phyloP scores from a whole-genome alignment of 805 yeast species.

The Pichia eremophila region DNA sequence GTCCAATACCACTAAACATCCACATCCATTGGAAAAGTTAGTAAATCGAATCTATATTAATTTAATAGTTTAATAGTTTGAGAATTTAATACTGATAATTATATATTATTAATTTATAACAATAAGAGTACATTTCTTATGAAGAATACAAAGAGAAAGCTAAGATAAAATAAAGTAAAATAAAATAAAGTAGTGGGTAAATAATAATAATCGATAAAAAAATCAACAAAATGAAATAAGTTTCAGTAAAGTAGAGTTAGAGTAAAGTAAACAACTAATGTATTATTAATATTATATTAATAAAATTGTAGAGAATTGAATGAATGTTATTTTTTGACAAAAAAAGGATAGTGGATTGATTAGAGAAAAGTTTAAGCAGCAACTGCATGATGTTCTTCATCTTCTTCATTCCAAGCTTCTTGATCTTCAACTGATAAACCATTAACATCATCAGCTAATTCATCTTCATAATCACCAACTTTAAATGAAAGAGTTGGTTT shows the following conservation, averaged over 20 bases:
- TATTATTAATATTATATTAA: no score
- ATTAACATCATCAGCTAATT: slow-evolving; percentile 37
- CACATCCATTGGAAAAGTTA: slow-evolving; percentile 18
- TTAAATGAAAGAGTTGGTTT: slow-evolving; percentile 70
- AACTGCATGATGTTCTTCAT: slow-evolving; percentile 11
- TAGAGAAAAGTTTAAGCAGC: slow-evolving; percentile 17
- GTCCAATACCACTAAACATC: slow-evolving; percentile 16
- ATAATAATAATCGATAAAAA: neutral
- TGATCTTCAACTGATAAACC: slow-evolving; percentile 41
- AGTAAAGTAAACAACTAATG: neutral
- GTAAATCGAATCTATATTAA: no score
- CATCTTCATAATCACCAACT: slow-evolving; percentile 36
- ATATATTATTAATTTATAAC: neutral
- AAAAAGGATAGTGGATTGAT: neutral
- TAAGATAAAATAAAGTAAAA: neutral
- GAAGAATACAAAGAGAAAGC: neutral
- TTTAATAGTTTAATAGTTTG: no score
- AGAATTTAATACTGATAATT: no score
- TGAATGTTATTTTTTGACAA: neutral
- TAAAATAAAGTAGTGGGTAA: neutral
- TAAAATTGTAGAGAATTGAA: no score
- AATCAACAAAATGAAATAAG: neutral
- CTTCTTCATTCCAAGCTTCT: slow-evolving; percentile 31
- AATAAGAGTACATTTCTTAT: neutral
- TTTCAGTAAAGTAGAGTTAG: neutral